phyloP scores from a whole-genome alignment of 2,329 filamentous ascomycete genomes.

The Leptographium flavum region DNA sequence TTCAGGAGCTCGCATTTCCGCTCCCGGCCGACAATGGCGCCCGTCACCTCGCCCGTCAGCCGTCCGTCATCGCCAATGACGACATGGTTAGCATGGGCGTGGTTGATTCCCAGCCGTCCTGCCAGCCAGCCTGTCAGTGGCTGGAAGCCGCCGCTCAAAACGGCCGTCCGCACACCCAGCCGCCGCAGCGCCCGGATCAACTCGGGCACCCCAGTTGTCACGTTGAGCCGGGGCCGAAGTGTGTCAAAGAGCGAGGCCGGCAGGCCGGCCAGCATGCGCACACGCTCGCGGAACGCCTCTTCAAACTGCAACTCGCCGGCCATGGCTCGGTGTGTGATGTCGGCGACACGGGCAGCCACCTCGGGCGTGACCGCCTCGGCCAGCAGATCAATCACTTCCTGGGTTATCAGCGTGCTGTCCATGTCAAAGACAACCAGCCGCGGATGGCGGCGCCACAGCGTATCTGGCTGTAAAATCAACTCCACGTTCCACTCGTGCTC shows the following conservation, averaged over 20 bases:
- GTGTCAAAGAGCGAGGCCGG: slow-evolving; percentile 65
- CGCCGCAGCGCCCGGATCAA: slow-evolving; percentile 61
- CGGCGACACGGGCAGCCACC: slow-evolving; percentile 67
- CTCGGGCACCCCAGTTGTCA: slow-evolving; percentile 67
- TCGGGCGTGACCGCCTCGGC: slow-evolving; percentile 62
- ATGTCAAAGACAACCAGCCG: slow-evolving; percentile 93
- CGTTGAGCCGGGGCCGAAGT: slow-evolving; percentile 58
- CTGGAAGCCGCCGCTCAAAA: slow-evolving; percentile 83
- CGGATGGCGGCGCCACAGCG: slow-evolving; percentile 63
- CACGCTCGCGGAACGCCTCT: slow-evolving; percentile 65
- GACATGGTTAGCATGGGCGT: slow-evolving; percentile 79
- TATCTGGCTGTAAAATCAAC: slow-evolving; percentile 61
- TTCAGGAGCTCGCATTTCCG: slow-evolving; percentile 58
- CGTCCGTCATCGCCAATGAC: slow-evolving; percentile 42
- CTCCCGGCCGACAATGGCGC: slow-evolving; percentile 61
- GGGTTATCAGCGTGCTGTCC: slow-evolving; percentile 93
- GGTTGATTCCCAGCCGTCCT: slow-evolving; percentile 66
- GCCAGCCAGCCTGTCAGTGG: slow-evolving; percentile 82
- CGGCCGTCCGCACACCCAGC: slow-evolving; percentile 75
- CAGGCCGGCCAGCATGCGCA: slow-evolving; percentile 68
- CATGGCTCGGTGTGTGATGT: slow-evolving; percentile 90
- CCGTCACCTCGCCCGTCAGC: slow-evolving; percentile 59
- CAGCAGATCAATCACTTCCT: slow-evolving; percentile 95
- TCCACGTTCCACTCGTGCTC: slow-evolving; percentile 85
- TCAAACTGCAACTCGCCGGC: slow-evolving; percentile 90